Base-by-base conservation (phyloP, 2,329 filamentous ascomycete species). In the Penicillium vulpinum region DNA sequence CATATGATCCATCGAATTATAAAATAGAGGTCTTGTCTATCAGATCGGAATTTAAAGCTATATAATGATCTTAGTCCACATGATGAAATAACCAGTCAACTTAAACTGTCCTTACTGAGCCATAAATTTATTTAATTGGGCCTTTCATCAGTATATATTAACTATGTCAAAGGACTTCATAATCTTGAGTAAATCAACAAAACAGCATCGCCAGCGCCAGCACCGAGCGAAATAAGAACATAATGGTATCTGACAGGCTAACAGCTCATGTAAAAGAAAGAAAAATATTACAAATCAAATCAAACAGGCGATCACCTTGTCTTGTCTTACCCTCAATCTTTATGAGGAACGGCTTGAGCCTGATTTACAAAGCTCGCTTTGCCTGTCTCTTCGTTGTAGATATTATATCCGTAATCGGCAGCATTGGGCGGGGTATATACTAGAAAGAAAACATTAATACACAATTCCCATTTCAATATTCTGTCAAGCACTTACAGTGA, bases 371-470 rank as follows among this genome's bases (percentile, higher is more conserved):
- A 65, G 50, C 66, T 66, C 5, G 65, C 59, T 44, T 65, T 66
- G 9, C 69, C 69, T 1, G 69, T 70, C 0, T 53, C 59, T 35
- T 67, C 65, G 40, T 71, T 66, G 48, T 69, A 72, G 28, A 72
- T 67, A 36, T 71, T 65, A 36, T 71, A 72, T 4, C 70, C 70
- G 46, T 70, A 71, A 29, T 72, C 70, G 1, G 69, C 70, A 15
- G 70, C 70, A 62, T 72, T 72, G 0, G 70, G 70, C 1, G 70
- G 70, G 2, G 70, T 72, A 40, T 72, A 72, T 38, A 72, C 70
- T 72, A 22, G 3, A 21, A 10, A 11, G 18, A 1, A 13, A 5
- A 4, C 21, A 18, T 50, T 9, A 44, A 24, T 36, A 11, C 10
- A 29, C 10, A n/a, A 29, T 3, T 28, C 13, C 0, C 13, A 21